Percentiles rank a stretch among this genome's conserved stretches.
phyloP scores from a whole-genome alignment of 164 flowering plant species.

The Warburgia ugandensis region DNA sequence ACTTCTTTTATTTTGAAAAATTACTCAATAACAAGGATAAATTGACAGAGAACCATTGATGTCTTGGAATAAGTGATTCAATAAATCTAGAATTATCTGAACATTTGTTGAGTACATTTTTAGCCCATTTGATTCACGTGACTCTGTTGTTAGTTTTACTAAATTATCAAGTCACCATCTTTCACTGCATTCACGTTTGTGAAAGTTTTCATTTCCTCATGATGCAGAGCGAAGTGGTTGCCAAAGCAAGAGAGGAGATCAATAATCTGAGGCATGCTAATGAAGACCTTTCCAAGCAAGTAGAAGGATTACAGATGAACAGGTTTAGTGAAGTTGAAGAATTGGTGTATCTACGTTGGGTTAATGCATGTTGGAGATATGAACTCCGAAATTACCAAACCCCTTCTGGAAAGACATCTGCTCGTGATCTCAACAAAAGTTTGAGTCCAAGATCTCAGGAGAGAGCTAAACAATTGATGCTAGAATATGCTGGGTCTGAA shows the following conservation, averaged over 20 bases:
- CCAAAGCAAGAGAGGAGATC: constrained; percentile 68
- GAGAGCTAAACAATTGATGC: constrained; percentile 80
- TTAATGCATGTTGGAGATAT: constrained; percentile 88
- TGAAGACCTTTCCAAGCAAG: constrained; percentile 87
- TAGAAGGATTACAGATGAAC: constrained; percentile 95
- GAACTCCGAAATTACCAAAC: constrained; percentile 86
- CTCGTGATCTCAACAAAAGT: constrained; percentile 84
- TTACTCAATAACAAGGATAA: too few relatives aligned
- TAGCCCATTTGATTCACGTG: too few relatives aligned
- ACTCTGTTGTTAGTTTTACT: too few relatives aligned
- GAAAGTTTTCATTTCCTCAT: too few relatives aligned
- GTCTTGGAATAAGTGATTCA: too few relatives aligned
- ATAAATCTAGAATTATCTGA: too few relatives aligned
- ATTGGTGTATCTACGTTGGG: constrained; percentile 96
- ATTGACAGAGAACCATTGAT: too few relatives aligned
- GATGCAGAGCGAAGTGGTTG: constrained; percentile 75
- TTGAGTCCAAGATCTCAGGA: constrained; percentile 88
- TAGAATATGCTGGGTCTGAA: constrained; percentile 92
- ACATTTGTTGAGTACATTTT: too few relatives aligned
- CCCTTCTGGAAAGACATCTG: constrained; percentile 70
- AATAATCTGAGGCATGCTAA: constrained; percentile 61
- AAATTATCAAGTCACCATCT: too few relatives aligned
- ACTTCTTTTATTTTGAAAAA: too few relatives aligned
- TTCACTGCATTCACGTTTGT: too few relatives aligned
- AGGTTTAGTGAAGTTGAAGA: constrained; percentile 97